Percentiles rank a stretch among this genome's conserved stretches.
phyloP scores from a whole-genome alignment of 179 eudicot genomes.

The Beta corolliflora region DNA sequence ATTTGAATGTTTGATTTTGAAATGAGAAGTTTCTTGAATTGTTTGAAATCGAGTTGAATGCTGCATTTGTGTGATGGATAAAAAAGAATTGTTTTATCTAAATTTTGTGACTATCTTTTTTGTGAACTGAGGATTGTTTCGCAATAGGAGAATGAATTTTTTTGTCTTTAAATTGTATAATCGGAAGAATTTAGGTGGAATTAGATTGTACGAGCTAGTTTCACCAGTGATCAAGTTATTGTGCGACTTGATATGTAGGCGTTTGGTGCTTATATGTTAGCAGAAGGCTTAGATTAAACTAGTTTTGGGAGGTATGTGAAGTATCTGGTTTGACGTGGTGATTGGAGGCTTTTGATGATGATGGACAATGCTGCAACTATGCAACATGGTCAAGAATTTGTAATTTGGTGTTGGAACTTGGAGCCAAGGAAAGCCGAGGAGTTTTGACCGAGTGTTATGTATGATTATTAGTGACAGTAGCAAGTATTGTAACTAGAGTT shows the following conservation, averaged over 20 bases:
- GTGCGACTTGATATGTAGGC: not conserved
- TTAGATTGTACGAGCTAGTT: not conserved
- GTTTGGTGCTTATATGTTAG: not conserved
- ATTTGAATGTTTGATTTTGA: no score
- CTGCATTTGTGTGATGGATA: no score
- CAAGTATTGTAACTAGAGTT: not conserved
- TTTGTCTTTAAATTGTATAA: not conserved
- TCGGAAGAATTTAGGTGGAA: not conserved
- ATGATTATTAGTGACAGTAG: not conserved
- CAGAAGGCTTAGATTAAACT: not conserved
- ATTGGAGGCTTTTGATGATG: not conserved
- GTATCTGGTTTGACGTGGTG: not conserved
- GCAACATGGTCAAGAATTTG: not conserved
- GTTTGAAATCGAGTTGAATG: no score
- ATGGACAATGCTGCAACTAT: not conserved
- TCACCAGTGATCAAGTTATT: not conserved
- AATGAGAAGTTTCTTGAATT: no score
- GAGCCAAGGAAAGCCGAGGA: not conserved
- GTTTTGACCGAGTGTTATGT: not conserved
- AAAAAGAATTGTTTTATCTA: no score
- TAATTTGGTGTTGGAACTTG: not conserved
- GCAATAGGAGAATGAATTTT: not conserved
- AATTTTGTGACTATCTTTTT: no score
- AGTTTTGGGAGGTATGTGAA: not conserved
- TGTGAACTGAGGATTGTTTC: no score